These are phyloP conservation scores for Naganishia liquefaciens DNA, from an alignment of 1,284 basidiomycete genomes.

Conservation along the genomic window DNA sequence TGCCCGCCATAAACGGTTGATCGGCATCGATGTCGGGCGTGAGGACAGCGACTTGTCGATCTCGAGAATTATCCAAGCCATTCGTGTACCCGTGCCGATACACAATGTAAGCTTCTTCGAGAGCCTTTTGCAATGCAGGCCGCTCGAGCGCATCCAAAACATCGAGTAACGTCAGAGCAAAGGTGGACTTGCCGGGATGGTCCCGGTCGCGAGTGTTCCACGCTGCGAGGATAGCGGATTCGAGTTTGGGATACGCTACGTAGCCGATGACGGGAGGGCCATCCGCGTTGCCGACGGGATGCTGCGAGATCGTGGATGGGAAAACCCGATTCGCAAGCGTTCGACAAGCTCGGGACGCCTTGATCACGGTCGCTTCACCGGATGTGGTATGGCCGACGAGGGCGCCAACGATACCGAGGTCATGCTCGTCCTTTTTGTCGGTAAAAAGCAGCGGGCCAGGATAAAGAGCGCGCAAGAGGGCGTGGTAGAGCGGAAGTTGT, in stretches of 20 bases:
- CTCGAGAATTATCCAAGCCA: conserved; percentile 31
- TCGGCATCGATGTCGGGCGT: not conserved
- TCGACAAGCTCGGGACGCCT: conserved; percentile 6
- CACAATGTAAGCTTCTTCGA: not conserved
- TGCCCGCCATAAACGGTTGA: not conserved
- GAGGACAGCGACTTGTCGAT: conserved; percentile 36
- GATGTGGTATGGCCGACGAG: conserved; percentile 30
- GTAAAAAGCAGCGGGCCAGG: conserved; percentile 44
- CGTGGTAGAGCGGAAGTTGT: conserved; percentile 38
- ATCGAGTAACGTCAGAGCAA: conserved; percentile 32
- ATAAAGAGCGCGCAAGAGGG: conserved; percentile 40
- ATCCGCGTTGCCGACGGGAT: conserved; percentile 30
- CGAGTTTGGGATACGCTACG: conserved; percentile 18
- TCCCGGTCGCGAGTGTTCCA: conserved; percentile 38
- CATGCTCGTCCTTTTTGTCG: conserved; percentile 40
- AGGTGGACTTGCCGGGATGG: conserved; percentile 29
- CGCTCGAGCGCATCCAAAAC: conserved; percentile 36
- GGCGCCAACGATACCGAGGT: conserved; percentile 32
- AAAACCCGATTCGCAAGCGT: conserved; percentile 36
- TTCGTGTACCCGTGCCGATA: conserved; percentile 11
- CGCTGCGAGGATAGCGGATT: conserved; percentile 35
- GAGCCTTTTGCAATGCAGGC: conserved; percentile 12
- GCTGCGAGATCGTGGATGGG: conserved; percentile 31
- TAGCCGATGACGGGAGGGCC: conserved; percentile 38
- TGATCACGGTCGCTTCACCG: conserved; percentile 34